Evolutionary conservation across 306 rosid genomes (phyloP), one percentile per base, ranked within the genome.

Genomic region (Ochetophila trinervis): DNA sequence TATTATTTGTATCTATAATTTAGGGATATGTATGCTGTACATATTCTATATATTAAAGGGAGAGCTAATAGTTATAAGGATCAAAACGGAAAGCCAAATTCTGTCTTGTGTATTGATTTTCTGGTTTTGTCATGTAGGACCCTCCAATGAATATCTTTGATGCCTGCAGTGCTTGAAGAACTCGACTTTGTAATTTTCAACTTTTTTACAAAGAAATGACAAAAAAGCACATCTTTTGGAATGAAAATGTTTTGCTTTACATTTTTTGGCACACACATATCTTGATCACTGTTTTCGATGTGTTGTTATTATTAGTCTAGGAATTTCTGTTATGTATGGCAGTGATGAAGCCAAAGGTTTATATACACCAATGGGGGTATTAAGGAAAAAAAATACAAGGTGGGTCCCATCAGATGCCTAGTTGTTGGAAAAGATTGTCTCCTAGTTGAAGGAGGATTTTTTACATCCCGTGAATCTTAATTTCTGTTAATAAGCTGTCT

Each of bases 231-330:
- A n/a, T n/a, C n/a, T 7, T 45, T 32, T 17, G 60, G 24, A 21
- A 48, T 49, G 65, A 15, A 52, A n/a, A 9, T 42, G 71, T 71
- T 71, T 77, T 62, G 77, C 79, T 50, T 66, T 35, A 65, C 60
- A 48, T 27, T 60, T 47, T 52, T 70, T 19, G 40, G 72, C 65
- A 67, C 70, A 49, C 40, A 4, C 32, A 27, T 60, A 60, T 73
- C 73, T 37, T 37, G 42, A 56, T 53, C 65, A 52, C 52, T 19
- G 13, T 50, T 50, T 72, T 17, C 57, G 24, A 37, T 68, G 65
- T 53, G 73, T 27, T 27, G 32, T 27, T 27, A 27, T 62, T 27
- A 60, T 45, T 60, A 50, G 65, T 2, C 22, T 0, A 34, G 69
- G 74, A 67, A 67, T 61, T 63, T 60, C 42, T 53, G 54, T 55